phyloP scores from a whole-genome alignment of 2,329 filamentous ascomycete genomes.

The Aspergillus fumigatiaffinis region DNA sequence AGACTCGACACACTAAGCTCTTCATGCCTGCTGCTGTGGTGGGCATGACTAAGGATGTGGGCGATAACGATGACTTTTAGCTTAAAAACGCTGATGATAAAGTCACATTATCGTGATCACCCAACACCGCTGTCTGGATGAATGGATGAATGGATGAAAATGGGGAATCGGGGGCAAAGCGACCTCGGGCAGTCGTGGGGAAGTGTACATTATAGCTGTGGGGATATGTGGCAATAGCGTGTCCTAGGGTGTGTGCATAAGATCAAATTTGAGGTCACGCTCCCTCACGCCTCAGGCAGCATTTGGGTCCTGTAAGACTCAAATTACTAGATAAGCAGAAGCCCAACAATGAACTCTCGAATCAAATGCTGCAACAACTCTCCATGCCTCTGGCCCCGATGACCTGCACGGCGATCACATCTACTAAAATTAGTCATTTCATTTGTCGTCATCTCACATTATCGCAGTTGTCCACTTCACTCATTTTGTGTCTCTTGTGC shows the following conservation, averaged over 20 bases:
- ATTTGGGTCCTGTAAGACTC: too few species aligned
- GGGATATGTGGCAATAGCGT: neutral
- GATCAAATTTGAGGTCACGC: too few species aligned
- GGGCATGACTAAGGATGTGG: neutral
- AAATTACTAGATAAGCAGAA: neutral
- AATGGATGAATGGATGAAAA: neutral
- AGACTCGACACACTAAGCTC: constrained; percentile 36
- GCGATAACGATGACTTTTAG: neutral
- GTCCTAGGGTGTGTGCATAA: neutral
- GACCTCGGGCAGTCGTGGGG: too few species aligned
- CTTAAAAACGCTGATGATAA: neutral
- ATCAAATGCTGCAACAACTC: neutral
- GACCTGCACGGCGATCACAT: neutral
- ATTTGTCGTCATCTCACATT: neutral
- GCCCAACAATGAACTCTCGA: neutral
- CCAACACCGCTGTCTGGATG: neutral
- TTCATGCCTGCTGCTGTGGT: constrained; percentile 18
- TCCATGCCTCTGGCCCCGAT: neutral
- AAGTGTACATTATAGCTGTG: neutral
- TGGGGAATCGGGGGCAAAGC: neutral
- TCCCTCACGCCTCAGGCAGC: neutral
- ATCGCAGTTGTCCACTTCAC: neutral
- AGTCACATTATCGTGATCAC: neutral
- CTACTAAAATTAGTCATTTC: neutral
- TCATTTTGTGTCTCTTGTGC: neutral